A percentile compares a stretch with the other conserved stretches of the same genome.
Conservation (phyloP, 2,329 filamentous ascomycete genomes). For the Diplodia mutila region DNA sequence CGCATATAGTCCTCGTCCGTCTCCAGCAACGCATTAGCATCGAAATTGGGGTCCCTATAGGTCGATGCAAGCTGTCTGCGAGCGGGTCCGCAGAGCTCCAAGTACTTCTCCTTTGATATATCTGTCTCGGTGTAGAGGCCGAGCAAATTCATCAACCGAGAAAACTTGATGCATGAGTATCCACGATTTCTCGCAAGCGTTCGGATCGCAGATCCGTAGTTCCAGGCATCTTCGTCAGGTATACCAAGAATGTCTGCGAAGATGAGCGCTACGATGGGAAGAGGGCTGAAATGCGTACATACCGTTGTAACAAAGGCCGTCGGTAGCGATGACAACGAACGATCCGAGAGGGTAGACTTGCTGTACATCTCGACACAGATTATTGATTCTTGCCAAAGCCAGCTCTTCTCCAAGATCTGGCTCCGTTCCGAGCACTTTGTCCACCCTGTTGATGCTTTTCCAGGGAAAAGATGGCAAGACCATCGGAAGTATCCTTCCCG, state of each 20-base stretch:
- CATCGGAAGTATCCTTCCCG: slow-evolving; percentile 34
- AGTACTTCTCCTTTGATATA: slow-evolving; percentile 30
- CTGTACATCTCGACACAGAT: slow-evolving; percentile 46
- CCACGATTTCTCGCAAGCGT: slow-evolving; percentile 40
- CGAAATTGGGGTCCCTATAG: slow-evolving; percentile 35
- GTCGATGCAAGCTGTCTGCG: slow-evolving; percentile 32
- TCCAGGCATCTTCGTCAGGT: slow-evolving; percentile 47
- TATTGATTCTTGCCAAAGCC: slow-evolving; percentile 46
- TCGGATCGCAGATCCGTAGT: slow-evolving; percentile 44
- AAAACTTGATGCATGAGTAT: slow-evolving; percentile 40
- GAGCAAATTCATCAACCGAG: slow-evolving; percentile 45
- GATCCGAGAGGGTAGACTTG: slow-evolving; percentile 47
- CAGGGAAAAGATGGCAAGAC: slow-evolving; percentile 63
- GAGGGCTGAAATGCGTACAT: background rate
- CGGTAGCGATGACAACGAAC: slow-evolving; percentile 47
- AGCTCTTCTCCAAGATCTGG: slow-evolving; percentile 50
- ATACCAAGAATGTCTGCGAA: slow-evolving; percentile 46
- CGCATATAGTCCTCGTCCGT: slow-evolving; percentile 32
- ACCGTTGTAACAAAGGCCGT: slow-evolving; percentile 49
- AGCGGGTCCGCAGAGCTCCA: slow-evolving; percentile 32
- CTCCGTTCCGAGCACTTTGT: slow-evolving; percentile 58
- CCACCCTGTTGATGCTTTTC: slow-evolving; percentile 60
- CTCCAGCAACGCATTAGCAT: slow-evolving; percentile 36
- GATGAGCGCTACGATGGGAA: background rate
- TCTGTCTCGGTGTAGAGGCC: slow-evolving; percentile 29